Evolutionary conservation across 2,329 filamentous ascomycete genomes (phyloP).

Genomic region (Oidium heveae): DNA sequence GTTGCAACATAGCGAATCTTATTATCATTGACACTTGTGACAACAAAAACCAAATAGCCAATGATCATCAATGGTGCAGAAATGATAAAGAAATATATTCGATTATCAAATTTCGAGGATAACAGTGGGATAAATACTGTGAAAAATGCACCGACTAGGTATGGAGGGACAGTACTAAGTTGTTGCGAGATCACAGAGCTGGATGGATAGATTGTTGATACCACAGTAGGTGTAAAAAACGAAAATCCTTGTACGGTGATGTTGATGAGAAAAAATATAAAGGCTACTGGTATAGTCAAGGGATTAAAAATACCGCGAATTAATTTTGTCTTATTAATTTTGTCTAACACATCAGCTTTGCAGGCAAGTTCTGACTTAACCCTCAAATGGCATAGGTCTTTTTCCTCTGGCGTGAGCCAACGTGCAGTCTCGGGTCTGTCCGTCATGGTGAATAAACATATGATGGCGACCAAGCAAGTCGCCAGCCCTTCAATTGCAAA

Average conservation of each 20-base stretch:
- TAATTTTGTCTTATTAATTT: conserved; percentile 33
- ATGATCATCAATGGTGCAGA: conserved; percentile 43
- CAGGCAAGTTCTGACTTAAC: no score
- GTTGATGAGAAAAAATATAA: conserved; percentile 64
- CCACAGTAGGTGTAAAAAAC: conserved; percentile 51
- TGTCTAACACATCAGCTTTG: conserved; percentile 31
- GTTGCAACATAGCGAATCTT: conserved; percentile 51
- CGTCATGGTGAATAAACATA: conserved; percentile 45
- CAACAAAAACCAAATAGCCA: conserved; percentile 52
- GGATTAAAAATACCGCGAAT: conserved; percentile 34
- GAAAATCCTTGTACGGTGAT: conserved; percentile 58
- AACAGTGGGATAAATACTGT: conserved; percentile 48
- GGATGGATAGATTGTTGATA: conserved; percentile 37
- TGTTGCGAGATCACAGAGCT: conserved; percentile 21
- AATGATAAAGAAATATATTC: conserved; percentile 46
- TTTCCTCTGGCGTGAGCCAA: conserved; percentile 49
- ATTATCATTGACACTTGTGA: conserved; percentile 41
- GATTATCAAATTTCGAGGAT: conserved; percentile 48
- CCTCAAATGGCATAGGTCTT: conserved; percentile 14
- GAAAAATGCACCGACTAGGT: conserved; percentile 52
- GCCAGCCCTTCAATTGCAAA: conserved; percentile 54
- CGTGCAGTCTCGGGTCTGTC: conserved; percentile 50
- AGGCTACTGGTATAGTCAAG: conserved; percentile 46
- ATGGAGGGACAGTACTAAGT: conserved; percentile 24
- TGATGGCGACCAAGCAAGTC: conserved; percentile 32